Percentiles rank a stretch among this genome's conserved stretches.
These are phyloP conservation scores for Biscogniauxia sp. DNA, from an alignment of 2,329 filamentous ascomycete genomes.

Conservation along the genomic window DNA sequence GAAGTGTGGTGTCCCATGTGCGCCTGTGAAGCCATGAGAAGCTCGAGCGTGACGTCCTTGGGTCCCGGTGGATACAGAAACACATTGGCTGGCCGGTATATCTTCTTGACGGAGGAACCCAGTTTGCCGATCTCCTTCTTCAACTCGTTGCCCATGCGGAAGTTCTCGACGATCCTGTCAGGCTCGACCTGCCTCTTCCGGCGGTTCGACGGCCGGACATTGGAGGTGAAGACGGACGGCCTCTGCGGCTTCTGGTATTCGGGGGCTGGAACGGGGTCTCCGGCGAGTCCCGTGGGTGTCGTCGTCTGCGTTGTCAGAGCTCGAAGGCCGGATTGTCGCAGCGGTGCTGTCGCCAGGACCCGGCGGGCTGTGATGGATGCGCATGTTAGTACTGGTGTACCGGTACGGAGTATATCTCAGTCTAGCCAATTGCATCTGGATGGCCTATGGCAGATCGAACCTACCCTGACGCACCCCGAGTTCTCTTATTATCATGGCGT, in stretches of 20 bases:
- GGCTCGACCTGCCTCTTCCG: constrained; percentile 19
- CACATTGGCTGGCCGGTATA: constrained; percentile 66
- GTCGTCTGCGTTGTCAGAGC: constrained; percentile 37
- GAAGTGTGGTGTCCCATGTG: constrained; percentile 90
- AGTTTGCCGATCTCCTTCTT: constrained; percentile 45
- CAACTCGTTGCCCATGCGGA: constrained; percentile 39
- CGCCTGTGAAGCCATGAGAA: constrained; percentile 81
- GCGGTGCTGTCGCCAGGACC: constrained; percentile 45
- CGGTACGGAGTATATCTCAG: too few relatives aligned
- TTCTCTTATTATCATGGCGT: constrained; percentile 34
- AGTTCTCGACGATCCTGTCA: constrained; percentile 37
- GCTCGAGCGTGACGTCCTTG: constrained; percentile 81
- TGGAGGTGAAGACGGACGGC: constrained; percentile 28
- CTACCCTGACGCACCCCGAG: constrained; percentile 32
- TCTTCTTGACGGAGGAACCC: constrained; percentile 48
- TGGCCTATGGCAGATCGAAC: not conserved
- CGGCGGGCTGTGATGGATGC: constrained; percentile 45
- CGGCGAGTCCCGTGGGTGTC: constrained; percentile 3
- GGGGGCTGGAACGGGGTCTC: too few relatives aligned
- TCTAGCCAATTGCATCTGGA: too few relatives aligned
- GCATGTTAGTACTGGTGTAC: constrained; percentile 21
- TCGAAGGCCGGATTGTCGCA: constrained; percentile 39
- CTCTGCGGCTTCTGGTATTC: constrained; percentile 8
- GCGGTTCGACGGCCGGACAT: constrained; percentile 16
- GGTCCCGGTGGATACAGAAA: constrained; percentile 71